Percentiles rank a stretch among this genome's conserved stretches.
phyloP scores from a whole-genome alignment of 441 rosid genomes.

The Flueggea neowawraea region DNA sequence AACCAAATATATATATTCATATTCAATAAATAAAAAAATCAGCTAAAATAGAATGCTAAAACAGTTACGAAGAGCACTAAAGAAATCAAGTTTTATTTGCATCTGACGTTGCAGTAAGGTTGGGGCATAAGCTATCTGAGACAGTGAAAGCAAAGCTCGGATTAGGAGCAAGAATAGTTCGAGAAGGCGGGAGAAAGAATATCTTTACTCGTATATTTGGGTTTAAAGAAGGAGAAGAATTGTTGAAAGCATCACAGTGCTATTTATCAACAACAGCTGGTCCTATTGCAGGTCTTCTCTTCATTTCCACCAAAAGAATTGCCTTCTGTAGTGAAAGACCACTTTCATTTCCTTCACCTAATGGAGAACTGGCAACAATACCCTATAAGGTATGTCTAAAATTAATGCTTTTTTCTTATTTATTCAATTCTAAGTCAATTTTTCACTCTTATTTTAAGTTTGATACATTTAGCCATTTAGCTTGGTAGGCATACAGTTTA shows the following conservation, averaged over 20 bases:
- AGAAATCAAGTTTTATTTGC: not conserved
- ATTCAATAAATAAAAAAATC: no score
- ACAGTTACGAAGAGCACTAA: not conserved
- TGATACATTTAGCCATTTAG: no score
- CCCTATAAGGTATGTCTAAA: conserved; percentile 34
- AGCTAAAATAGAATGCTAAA: no score
- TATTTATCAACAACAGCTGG: conserved; percentile 41
- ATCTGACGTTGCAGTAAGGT: conserved; percentile 24
- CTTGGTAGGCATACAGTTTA: no score
- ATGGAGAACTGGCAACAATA: conserved; percentile 15
- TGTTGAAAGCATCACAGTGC: conserved; percentile 47
- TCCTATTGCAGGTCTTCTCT: conserved; percentile 40
- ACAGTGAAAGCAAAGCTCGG: conserved; percentile 40
- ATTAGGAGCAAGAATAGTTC: conserved; percentile 35
- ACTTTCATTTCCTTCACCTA: conserved; percentile 19
- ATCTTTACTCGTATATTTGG: conserved; percentile 37
- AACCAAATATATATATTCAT: no score
- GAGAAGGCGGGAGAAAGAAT: conserved; percentile 39
- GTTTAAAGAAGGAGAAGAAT: conserved; percentile 26
- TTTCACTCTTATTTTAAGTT: no score
- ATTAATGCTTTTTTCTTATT: no score
- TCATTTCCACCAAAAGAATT: conserved; percentile 30
- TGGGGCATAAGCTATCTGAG: conserved; percentile 33
- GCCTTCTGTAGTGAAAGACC: conserved; percentile 36
- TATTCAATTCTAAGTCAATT: no score